Evolutionary conservation across 2,329 filamentous ascomycete genomes (phyloP).

Genomic region (Polychaeton citri): DNA sequence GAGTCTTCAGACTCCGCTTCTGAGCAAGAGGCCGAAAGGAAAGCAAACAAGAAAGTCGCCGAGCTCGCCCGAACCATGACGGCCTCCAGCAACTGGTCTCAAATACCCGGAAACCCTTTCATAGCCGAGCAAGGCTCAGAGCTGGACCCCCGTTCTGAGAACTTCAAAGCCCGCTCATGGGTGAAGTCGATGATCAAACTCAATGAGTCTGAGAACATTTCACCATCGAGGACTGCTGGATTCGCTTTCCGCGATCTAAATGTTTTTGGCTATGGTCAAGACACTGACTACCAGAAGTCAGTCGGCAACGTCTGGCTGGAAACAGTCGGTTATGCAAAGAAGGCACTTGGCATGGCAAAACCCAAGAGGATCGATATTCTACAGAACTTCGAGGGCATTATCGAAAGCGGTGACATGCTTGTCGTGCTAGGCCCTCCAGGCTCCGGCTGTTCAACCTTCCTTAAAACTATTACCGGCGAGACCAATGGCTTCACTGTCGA

Average conservation of each 20-base stretch:
- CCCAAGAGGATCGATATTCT: slow-evolving; percentile 44
- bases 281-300: slow-evolving; percentile 38
- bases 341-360: slow-evolving; percentile 14
- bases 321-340: slow-evolving; percentile 24
- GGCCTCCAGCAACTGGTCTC: slow-evolving; percentile 24
- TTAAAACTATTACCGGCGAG: slow-evolving; percentile 75
- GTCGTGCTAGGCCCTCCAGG: slow-evolving; percentile 59
- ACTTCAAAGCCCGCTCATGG: slow-evolving; percentile 37
- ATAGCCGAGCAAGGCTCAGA: slow-evolving; percentile 27
- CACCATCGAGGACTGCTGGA: slow-evolving; percentile 31
- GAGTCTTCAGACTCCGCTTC: slow-evolving; percentile 10
- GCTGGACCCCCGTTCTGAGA: slow-evolving; percentile 31
- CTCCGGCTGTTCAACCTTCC: slow-evolving; percentile 64
- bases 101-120: slow-evolving; percentile 26
- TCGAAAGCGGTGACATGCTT: slow-evolving; percentile 60
- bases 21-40: slow-evolving; percentile 9
- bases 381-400: slow-evolving; percentile 52
- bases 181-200: slow-evolving; percentile 37
- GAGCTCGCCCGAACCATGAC: slow-evolving; percentile 30
- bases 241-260: slow-evolving; percentile 33
- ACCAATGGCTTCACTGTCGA: slow-evolving; percentile 68
- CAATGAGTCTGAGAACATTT: slow-evolving; percentile 28
- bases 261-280: slow-evolving; percentile 35
- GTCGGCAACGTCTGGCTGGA: slow-evolving; percentile 35
- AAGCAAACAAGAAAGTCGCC: slow-evolving; percentile 22